Percentiles rank a stretch among this genome's conserved stretches.
These are phyloP conservation scores for Myriosclerotinia scirpicola DNA, from an alignment of 2,329 filamentous ascomycete genomes.

Conservation along the genomic window DNA sequence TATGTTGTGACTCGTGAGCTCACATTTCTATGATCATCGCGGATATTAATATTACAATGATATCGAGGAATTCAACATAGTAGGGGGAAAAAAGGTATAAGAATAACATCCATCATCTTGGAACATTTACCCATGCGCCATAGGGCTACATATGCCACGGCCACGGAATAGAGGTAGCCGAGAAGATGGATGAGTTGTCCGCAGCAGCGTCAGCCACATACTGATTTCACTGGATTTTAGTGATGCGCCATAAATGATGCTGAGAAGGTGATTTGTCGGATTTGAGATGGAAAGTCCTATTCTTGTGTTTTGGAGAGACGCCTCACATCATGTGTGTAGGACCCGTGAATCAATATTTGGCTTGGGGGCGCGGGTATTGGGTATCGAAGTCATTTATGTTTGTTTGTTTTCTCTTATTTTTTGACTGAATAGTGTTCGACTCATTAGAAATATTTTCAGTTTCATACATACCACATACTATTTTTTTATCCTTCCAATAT, in stretches of 20 bases:
- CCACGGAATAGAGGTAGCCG: background rate
- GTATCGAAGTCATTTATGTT: background rate
- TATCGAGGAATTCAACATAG: background rate
- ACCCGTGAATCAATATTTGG: background rate
- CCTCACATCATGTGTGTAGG: slow-evolving; percentile 6
- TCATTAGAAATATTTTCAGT: slow-evolving; percentile 1
- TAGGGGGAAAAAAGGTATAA: background rate
- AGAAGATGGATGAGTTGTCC: background rate
- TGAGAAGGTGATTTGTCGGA: background rate
- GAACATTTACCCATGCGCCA: background rate
- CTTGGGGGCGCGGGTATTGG: background rate
- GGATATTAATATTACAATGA: background rate
- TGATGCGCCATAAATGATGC: background rate
- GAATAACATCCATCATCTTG: background rate
- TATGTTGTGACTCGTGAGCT: background rate
- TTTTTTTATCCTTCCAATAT: background rate
- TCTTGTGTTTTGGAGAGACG: background rate
- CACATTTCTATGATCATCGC: background rate
- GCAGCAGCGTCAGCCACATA: slow-evolving; percentile 13
- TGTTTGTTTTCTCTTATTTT: background rate
- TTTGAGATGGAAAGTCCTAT: background rate
- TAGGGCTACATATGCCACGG: background rate
- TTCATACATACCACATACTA: background rate
- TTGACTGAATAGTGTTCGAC: background rate
- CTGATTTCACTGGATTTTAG: background rate